Evolutionary conservation across 805 yeast species (phyloP), one percentile per base, ranked within the genome.

Genomic region (Ogataea populi-albae): DNA sequence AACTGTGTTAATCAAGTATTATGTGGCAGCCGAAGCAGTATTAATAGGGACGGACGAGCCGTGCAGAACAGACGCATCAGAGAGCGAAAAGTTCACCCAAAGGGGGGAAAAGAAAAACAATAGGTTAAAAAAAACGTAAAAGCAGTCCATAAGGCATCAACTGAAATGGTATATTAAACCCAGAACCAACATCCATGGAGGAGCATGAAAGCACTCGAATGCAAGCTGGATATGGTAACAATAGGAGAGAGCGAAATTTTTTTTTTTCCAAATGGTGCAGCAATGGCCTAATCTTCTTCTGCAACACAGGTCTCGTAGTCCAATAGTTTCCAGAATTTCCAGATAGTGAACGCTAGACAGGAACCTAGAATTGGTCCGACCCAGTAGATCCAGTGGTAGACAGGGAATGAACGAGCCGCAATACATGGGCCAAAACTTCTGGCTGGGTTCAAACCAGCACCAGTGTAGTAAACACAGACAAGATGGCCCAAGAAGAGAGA

Each of bases 361-460:
- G 89, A 65, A 46, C 95, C 95, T 40, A 83, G 55, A 37, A 79
- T 51, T 42, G 96, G 95, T 36, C 96, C 96, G 39, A 86, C 77
- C 93, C 94, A 86, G 73, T 86, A 86, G 47, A 87, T 86, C 95
- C 94, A 86, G 71, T 79, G 87, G 67, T 86, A 86, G 54, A 54
- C 59, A 23, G 95, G 94, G 80, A 87, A 87, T 16, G 75, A 68
- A 38, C 61, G 68, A 37, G 75, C 73, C 41, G 88, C 94, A 42
- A 86, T 68, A 58, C 80, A 74, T 35, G 95, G 94, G 55, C 96
- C 96, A 38, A 86, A 74, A 22, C 86, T 68, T 71, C 96, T 79
- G 30, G 96, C 95, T 39, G 95, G 95, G 73, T 86, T 86, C 55
- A 86, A 69, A 59, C 95, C 95, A 25, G 95, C 94, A 59, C 95